Base-by-base conservation (phyloP, 2,329 filamentous ascomycete genomes). In the Fusarium sp. region DNA sequence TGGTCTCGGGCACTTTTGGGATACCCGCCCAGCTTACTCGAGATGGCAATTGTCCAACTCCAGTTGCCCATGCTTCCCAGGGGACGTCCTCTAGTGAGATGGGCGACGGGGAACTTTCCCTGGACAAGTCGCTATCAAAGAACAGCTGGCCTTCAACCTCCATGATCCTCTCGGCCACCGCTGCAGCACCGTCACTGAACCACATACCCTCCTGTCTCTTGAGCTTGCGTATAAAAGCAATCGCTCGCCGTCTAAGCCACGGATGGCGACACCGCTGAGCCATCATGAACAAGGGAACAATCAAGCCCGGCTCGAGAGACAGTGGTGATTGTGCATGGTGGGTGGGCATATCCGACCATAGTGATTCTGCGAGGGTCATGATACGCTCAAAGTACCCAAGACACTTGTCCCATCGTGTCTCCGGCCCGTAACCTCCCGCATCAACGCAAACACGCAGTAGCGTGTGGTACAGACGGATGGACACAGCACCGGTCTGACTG, bases 161-260 rank as follows among this genome's bases (percentile, higher is more conserved):
- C 73, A 75, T 75, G 23, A 72, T 73, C 7, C 52, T 63, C 7
- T 65, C 47, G 0, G 51, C 54, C 2, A 78, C 78, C 4, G 62
- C 68, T 8, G 76, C 74, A 2, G 75, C 69, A 2, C 71, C 75
- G n/a, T 71, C 68, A 47, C 78, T 79, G 58, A 73, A 71, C 78
- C 78, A 80, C 61, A 76, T 70, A 3, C 78, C 78, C 34, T 80
- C 78, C 13, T 78, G 77, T 16, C 78, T 59, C n/a, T 76, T 77
- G 16, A 74, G 53, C 23, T 57, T 61, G 13, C 59, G 44, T 7
- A 80, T 50, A 4, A 79, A 65, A 5, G 52, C 40, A 7, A 79
- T 51, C 2, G 73, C 75, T 4, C 74, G 66, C 13, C 76, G 68
- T 2, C 79, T 72, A 1, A 79, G 47, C 28, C 71, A 52, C 0